Conservation (phyloP, 192 early-diverging fungal genomes). For the Coemansia sp. region DNA sequence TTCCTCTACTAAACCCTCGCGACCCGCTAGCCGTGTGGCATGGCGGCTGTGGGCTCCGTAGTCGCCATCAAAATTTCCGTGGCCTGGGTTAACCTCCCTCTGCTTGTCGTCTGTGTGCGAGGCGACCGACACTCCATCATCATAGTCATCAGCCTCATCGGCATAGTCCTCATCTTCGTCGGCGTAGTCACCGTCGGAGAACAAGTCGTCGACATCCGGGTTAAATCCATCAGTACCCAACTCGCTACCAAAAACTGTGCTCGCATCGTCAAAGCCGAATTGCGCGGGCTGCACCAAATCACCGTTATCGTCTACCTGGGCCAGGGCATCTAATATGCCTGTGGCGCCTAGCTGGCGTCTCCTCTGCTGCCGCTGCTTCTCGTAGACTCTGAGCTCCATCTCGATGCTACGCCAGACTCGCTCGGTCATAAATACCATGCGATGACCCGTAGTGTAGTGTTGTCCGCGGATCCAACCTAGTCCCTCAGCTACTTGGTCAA, state of each 20-base stretch:
- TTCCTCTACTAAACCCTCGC: conserved; percentile 49
- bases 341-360: conserved; percentile 23
- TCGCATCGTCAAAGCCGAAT: conserved; percentile 20
- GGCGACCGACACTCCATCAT: conserved; percentile 58
- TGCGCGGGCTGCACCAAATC: conserved; percentile 36
- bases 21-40: conserved; percentile 31
- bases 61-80: conserved; percentile 19
- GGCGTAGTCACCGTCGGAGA: conserved; percentile 19
- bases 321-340: conserved; percentile 39
- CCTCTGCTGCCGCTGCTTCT: conserved; percentile 56
- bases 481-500: conserved; percentile 22
- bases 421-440: conserved; percentile 73
- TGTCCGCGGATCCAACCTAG: conserved; percentile 44
- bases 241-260: conserved; percentile 42
- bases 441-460: conserved; percentile 58
- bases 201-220: conserved; percentile 22
- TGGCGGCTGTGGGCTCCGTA: conserved; percentile 8
- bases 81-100: conserved; percentile 27
- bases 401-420: conserved; percentile 82
- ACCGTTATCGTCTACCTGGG: conserved; percentile 34
- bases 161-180: conserved; percentile 75
- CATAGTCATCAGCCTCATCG: conserved; percentile 21
- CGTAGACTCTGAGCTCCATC: conserved; percentile 62
- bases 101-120: conserved; percentile 62
- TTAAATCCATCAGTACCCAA: conserved; percentile 24